Conservation (phyloP, 148 eudicot species). For the Amaranthus cruentus region DNA sequence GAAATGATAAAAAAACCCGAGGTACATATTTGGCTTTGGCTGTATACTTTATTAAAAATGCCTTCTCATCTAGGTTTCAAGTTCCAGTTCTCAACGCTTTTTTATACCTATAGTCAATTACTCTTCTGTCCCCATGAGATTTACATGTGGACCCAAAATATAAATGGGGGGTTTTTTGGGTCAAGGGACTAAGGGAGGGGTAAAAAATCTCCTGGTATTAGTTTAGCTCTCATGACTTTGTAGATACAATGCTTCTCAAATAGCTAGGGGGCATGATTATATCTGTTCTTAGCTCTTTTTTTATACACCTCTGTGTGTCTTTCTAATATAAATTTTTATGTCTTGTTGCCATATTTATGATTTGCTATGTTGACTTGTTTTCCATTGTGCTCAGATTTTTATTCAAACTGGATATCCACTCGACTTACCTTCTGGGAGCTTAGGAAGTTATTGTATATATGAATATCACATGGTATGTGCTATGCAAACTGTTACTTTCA, state of each 20-base stretch:
- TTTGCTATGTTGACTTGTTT: conserved; percentile 5
- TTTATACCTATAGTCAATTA: not conserved
- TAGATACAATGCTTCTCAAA: too few species aligned
- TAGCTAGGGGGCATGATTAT: too few species aligned
- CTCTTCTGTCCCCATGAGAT: not conserved
- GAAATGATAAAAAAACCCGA: conserved; percentile 95
- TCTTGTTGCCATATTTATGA: not conserved
- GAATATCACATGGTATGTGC: conserved; percentile 86
- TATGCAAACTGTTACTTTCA: not conserved
- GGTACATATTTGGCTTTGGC: conserved; percentile 30
- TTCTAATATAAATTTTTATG: not conserved
- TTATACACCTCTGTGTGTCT: too few species aligned
- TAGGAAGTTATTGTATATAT: conserved; percentile 97
- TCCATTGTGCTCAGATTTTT: conserved; percentile 62
- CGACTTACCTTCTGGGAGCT: conserved; percentile 96
- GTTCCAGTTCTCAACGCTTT: not conserved
- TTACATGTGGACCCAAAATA: too few species aligned
- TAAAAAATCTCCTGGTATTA: too few species aligned
- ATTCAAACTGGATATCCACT: conserved; percentile 99
- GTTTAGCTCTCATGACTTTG: too few species aligned
- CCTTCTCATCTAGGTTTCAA: too few species aligned
- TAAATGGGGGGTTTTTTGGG: too few species aligned
- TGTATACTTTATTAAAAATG: too few species aligned
- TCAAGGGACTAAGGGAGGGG: too few species aligned
- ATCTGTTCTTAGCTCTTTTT: too few species aligned